A percentile compares a stretch with the other conserved stretches of the same genome.
These are phyloP conservation scores for Tolypocladium tundrense DNA, from an alignment of 2,329 filamentous ascomycete genomes.

Conservation along the genomic window DNA sequence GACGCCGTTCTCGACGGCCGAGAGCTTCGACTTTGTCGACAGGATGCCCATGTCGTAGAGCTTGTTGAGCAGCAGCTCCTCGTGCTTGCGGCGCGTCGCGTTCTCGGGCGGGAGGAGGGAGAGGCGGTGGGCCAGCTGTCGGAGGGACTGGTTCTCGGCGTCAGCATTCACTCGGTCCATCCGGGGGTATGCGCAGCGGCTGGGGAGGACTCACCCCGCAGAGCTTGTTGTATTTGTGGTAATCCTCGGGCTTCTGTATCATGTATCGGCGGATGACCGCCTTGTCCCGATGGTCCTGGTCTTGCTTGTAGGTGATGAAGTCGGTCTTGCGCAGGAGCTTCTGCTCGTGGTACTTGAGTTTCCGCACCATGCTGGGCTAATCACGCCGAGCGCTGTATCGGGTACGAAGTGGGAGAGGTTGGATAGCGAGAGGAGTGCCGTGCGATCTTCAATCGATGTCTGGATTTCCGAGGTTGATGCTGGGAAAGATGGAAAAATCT, in stretches of 20 bases:
- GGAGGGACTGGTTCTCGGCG: slow-evolving; percentile 51
- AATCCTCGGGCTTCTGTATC: slow-evolving; percentile 83
- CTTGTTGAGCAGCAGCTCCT: slow-evolving; percentile 81
- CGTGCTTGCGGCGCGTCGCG: slow-evolving; percentile 69
- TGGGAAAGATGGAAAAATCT: not conserved
- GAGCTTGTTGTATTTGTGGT: slow-evolving; percentile 55
- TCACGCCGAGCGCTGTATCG: not conserved
- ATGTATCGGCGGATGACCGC: slow-evolving; percentile 74
- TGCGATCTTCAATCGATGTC: not conserved
- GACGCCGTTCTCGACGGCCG: slow-evolving; percentile 75
- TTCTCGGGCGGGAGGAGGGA: slow-evolving; percentile 73
- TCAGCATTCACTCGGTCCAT: not conserved
- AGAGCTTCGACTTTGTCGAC: slow-evolving; percentile 63
- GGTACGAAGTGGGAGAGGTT: no score
- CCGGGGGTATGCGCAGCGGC: not conserved
- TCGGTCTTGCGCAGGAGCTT: slow-evolving; percentile 90
- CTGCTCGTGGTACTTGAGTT: slow-evolving; percentile 94
- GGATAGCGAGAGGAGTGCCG: not conserved
- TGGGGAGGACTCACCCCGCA: slow-evolving; percentile 47
- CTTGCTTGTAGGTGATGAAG: slow-evolving; percentile 87
- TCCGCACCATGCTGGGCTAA: slow-evolving; percentile 67
- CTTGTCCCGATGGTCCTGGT: slow-evolving; percentile 77
- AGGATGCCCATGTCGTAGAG: slow-evolving; percentile 87
- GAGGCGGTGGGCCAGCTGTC: slow-evolving; percentile 82
- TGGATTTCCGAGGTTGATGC: not conserved